A percentile compares a stretch with the other conserved stretches of the same genome.
Conservation (phyloP, 768 basidiomycete genomes). For the Termitomyces sp. region DNA sequence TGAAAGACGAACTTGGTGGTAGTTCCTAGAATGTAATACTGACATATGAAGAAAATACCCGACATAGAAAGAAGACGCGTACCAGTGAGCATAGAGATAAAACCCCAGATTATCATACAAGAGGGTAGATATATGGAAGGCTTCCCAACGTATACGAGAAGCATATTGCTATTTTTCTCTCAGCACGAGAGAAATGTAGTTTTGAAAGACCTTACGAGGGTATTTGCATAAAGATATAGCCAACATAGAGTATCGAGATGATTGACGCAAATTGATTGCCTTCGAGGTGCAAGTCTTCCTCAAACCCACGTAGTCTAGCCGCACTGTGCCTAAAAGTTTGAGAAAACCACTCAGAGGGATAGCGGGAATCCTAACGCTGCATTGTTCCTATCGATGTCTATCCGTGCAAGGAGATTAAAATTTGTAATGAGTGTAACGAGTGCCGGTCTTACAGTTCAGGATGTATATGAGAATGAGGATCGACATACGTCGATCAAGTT, state of each 20-base stretch:
- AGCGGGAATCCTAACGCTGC: conserved; percentile 26
- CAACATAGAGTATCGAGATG: conserved; percentile 65
- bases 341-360: neutral
- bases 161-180: conserved; percentile 56
- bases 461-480: conserved; percentile 51
- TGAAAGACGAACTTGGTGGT: conserved; percentile 30
- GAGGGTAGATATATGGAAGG: conserved; percentile 66
- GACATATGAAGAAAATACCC: neutral
- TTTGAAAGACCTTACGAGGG: conserved; percentile 51
- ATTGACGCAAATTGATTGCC: conserved; percentile 65
- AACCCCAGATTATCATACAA: conserved; percentile 76
- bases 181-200: neutral
- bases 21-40: conserved; percentile 24
- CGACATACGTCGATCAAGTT: conserved; percentile 55
- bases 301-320: conserved; percentile 69
- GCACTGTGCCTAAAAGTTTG: conserved; percentile 38
- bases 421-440: neutral
- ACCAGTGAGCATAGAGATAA: conserved; percentile 53
- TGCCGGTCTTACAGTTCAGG: conserved; percentile 37
- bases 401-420: neutral
- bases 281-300: conserved; percentile 58
- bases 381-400: conserved; percentile 74
- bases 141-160: conserved; percentile 62
- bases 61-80: conserved; percentile 8
- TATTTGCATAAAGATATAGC: conserved; percentile 78